These are phyloP conservation scores for Rhodosporidiobolus odoratus DNA, from an alignment of 768 basidiomycete genomes.

Conservation along the genomic window DNA sequence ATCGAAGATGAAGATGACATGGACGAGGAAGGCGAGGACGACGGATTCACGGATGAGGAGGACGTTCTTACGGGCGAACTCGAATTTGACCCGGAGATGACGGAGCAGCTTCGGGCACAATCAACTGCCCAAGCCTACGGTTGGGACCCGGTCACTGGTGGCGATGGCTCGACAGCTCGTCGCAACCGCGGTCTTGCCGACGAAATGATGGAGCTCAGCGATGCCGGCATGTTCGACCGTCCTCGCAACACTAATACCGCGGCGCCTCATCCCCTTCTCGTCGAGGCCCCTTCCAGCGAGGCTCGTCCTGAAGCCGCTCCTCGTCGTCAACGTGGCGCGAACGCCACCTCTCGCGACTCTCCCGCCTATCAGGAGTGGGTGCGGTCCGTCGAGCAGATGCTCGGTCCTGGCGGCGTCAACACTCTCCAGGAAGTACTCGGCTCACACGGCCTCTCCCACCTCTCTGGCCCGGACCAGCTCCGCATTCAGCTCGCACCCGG, in stretches of 20 bases:
- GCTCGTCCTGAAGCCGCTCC: background rate
- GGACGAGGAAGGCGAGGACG: conserved; percentile 46
- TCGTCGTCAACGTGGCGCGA: conserved; percentile 52
- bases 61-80: conserved; percentile 33
- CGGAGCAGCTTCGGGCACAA: conserved; percentile 30
- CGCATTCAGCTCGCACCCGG: conserved; percentile 33
- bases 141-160: conserved; percentile 35
- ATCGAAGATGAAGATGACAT: conserved; percentile 42
- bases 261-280: conserved; percentile 72
- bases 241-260: conserved; percentile 25
- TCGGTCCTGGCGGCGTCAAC: conserved; percentile 74
- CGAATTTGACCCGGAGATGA: conserved; percentile 39
- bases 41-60: conserved; percentile 37
- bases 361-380: conserved; percentile 50
- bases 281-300: conserved; percentile 55
- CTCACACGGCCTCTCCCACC: conserved; percentile 27
- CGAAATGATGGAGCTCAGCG: conserved; percentile 34
- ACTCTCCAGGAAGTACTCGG: conserved; percentile 72
- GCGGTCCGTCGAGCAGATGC: conserved; percentile 62
- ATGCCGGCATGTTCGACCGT: conserved; percentile 45
- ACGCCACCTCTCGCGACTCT: conserved; percentile 45
- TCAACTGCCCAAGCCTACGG: conserved; percentile 32
- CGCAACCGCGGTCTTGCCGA: conserved; percentile 26
- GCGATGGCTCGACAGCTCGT: conserved; percentile 24
- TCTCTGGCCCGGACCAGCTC: conserved; percentile 28